Base-by-base conservation (phyloP, 305 asterid genomes). In the Fraxinus sp. region DNA sequence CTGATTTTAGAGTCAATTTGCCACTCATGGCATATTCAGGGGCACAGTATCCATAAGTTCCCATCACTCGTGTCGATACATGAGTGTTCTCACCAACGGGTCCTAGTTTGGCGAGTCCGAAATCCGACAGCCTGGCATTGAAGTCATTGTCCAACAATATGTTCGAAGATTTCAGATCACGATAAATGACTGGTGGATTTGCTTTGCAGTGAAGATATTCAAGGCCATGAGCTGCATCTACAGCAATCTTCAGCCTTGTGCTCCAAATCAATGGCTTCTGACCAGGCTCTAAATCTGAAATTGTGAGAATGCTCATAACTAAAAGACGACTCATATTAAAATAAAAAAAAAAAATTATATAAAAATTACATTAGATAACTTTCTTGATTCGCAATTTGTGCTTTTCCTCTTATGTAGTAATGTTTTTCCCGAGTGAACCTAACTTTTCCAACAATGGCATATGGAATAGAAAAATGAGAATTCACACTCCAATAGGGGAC, bases 171-270 rank as follows among this genome's bases (percentile, higher is more conserved):
- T 95, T 95, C 85, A 93, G 84, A 83, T 95, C 98, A 1, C 98
- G 98, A 77, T 93, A 95, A 13, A 93, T 92, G 81, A 95, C 98
- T 3, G 98, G 97, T 20, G 98, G 98, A 86, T 93, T 94, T 59
- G 97, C 97, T 82, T 88, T 82, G 86, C 97, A 91, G 82, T 95
- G 99, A 59, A 95, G 98, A 83, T 95, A 95, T 77, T 94, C 93
- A 33, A 94, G 95, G 73, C 99, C 99, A 82, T 81, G 97, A 83
- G 99, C 99, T 11, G 98, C 94, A 30, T 94, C 97, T 35, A 89
- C 92, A 8, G 98, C 99, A 72, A 95, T 92, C 92, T 92, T 94
- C 86, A 95, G 85, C 70, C 99, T 89, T 35, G 93, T 94, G 84
- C 91, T 76, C 99, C 99, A 95, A 86, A 93, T 95, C 79, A 95